A percentile compares a stretch with the other conserved stretches of the same genome.
Evolutionary conservation across 148 eudicot genomes (phyloP).

Genomic region (Vaccinium myrtillus): DNA sequence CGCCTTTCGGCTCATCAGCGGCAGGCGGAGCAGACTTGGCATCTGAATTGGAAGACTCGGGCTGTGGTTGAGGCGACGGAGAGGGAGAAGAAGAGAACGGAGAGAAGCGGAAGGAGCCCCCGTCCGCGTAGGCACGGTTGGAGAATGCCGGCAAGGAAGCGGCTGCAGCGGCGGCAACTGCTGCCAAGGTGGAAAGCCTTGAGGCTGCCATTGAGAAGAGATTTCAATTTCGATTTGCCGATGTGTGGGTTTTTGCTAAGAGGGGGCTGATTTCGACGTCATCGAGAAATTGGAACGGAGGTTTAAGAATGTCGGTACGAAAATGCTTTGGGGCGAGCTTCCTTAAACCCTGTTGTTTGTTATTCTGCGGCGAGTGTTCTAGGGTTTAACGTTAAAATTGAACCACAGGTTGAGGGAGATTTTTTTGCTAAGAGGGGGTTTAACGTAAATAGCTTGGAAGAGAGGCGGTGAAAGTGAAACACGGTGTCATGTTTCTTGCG

Average conservation of each 20-base stretch:
- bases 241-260: background rate
- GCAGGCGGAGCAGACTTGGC: slow-evolving; percentile 26
- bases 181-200: slow-evolving; percentile 41
- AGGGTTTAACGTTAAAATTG: slow-evolving; percentile 14
- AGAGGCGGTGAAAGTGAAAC: background rate
- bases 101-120: slow-evolving; percentile 42
- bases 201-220: slow-evolving; percentile 45
- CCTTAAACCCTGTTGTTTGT: background rate
- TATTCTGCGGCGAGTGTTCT: background rate
- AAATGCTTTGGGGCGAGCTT: background rate
- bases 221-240: background rate
- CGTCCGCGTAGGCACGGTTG: slow-evolving; percentile 49
- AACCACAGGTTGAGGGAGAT: background rate
- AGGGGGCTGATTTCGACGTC: background rate
- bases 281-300: background rate
- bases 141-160: slow-evolving; percentile 38
- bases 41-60: slow-evolving; percentile 23
- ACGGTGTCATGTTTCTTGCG: background rate
- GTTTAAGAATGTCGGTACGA: background rate
- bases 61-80: slow-evolving; percentile 17
- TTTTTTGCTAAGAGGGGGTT: too few relatives aligned
- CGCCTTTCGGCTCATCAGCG: slow-evolving; percentile 47
- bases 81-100: slow-evolving; percentile 45
- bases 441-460: background rate
- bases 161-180: slow-evolving; percentile 31